Evolutionary conservation across 352 stramenopile species (phyloP), one percentile per base, ranked within the genome.

Genomic region (Phytophthora capsici): DNA sequence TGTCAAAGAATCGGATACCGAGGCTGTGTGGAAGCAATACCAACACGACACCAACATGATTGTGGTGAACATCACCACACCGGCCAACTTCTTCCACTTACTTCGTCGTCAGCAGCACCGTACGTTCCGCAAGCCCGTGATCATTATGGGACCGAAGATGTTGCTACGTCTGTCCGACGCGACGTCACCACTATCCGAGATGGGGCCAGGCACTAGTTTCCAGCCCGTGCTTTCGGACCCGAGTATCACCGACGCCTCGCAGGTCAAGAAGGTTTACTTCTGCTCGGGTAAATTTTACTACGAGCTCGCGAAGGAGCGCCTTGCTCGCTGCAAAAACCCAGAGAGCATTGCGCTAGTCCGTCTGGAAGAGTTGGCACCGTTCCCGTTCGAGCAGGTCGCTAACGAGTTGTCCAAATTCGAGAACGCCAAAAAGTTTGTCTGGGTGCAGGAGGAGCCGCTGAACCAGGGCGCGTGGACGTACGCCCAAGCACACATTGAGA

Each of bases 51-150:
- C 85, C 19, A 97, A 97, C 71, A 78, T 96, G 53, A 91, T 94
- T 53, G 86, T 97, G 9, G 78, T 82, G 41, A 93, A 94, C 52
- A 66, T 86, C 34, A 96, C 84, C 34, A 97, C 88, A 14, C 95
- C 96, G 1, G 96, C 95, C 34, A 98, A 99, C 72, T 99, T 98
- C 73, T 99, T 99, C 77, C 95, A 99, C 66, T 79, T 95, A 60
- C 77, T 99, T 56, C 91, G 95, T 65, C 90, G 96, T 58, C 96
- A 98, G 60, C 84, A 94, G 50, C 64, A 79, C 6, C 87, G 86
- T 6, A 32, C 63, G 20, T 95, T 91, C 76, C 84, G 84, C 54
- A 94, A 94, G 26, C 87, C 87, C 1, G 43, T 89, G 9, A 73
- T 93, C 19, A 77, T 89, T 17, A 93, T 95, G 80, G 82, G 77